A percentile compares a stretch with the other conserved stretches of the same genome.
Evolutionary conservation across 495 filamentous ascomycete genomes (phyloP).

Genomic region (Hamigera avellanea): DNA sequence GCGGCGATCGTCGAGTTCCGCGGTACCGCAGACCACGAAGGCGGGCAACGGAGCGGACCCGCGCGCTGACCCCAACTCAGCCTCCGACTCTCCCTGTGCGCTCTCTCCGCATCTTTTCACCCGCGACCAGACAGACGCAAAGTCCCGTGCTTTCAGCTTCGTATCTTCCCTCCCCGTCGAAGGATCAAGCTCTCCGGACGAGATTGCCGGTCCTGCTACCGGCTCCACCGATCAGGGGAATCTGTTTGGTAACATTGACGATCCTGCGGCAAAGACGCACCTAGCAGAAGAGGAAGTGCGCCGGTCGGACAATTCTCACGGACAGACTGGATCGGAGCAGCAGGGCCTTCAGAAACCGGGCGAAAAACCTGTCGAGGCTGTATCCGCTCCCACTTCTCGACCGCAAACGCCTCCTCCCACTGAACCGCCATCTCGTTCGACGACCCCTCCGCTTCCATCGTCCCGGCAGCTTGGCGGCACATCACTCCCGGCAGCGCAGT

Average conservation of each 20-base stretch:
- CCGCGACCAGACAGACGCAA: neutral
- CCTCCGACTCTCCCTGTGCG: neutral
- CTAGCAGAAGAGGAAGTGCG: too few species aligned
- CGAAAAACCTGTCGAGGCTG: neutral
- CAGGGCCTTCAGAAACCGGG: neutral
- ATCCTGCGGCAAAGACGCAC: neutral
- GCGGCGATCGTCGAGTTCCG: constrained; percentile 26
- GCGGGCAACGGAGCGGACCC: constrained; percentile 13
- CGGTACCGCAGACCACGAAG: constrained; percentile 11
- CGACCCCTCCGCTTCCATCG: constrained; percentile 8
- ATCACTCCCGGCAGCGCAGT: constrained; percentile 8
- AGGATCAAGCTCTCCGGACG: neutral
- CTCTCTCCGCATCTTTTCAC: neutral
- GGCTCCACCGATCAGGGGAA: neutral
- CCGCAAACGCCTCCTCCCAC: constrained; percentile 3
- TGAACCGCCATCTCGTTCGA: constrained; percentile 3
- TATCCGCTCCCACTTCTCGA: constrained; percentile 3
- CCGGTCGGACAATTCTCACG: too few species aligned
- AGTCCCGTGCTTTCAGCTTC: neutral
- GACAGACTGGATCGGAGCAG: neutral
- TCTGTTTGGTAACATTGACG: neutral
- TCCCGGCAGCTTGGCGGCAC: constrained; percentile 17
- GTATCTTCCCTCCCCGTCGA: neutral
- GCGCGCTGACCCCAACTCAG: neutral
- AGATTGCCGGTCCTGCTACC: neutral